These are phyloP conservation scores for Alternaria conjuncta DNA, from an alignment of 2,329 filamentous ascomycete species.

Conservation along the genomic window DNA sequence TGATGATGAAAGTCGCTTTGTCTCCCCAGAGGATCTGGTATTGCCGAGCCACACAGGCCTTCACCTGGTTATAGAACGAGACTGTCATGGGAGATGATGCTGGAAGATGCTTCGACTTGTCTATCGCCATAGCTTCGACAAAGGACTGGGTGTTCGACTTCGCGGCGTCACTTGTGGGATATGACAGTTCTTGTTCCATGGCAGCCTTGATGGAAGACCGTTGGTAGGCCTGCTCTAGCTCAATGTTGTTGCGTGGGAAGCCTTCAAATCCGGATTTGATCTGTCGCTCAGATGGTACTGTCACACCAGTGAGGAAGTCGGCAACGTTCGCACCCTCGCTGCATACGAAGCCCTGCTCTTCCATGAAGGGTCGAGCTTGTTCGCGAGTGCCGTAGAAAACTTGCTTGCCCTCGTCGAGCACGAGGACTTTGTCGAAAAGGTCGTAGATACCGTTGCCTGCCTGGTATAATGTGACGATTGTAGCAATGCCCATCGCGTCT, in stretches of 20 bases:
- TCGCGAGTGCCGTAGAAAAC: constrained; percentile 73
- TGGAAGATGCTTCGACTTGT: constrained; percentile 63
- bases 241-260: constrained; percentile 53
- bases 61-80: constrained; percentile 54
- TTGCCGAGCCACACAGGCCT: constrained; percentile 63
- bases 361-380: constrained; percentile 69
- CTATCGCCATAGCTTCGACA: constrained; percentile 57
- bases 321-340: constrained; percentile 68
- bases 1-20: constrained; percentile 68
- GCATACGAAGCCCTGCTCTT: constrained; percentile 70
- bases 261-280: constrained; percentile 50
- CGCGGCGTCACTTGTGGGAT: constrained; percentile 58
- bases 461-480: constrained; percentile 64
- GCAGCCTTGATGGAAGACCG: constrained; percentile 56
- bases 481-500: constrained; percentile 57
- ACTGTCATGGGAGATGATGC: constrained; percentile 61
- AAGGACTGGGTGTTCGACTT: constrained; percentile 57
- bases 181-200: constrained; percentile 65
- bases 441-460: constrained; percentile 61
- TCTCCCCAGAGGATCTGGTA: constrained; percentile 72
- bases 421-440: constrained; percentile 73
- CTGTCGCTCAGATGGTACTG: constrained; percentile 53
- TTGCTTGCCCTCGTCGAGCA: constrained; percentile 77
- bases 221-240: constrained; percentile 56
- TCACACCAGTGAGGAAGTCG: constrained; percentile 80